Base-by-base conservation (phyloP, 495 filamentous ascomycete genomes). In the Talaromyces nanjingensis region DNA sequence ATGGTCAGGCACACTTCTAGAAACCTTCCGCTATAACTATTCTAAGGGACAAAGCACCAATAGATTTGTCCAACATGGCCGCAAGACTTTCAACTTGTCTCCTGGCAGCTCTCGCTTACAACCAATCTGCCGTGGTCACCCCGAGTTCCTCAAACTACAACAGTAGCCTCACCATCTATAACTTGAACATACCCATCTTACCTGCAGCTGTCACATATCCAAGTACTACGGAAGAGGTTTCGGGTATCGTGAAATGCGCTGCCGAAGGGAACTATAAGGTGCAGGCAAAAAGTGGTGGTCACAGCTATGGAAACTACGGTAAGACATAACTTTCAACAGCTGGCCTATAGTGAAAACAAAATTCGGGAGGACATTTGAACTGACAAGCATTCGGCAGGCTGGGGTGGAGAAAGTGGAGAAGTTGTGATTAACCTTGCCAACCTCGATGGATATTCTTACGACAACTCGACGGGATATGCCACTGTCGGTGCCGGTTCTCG, bases 211-310 rank as follows among this genome's bases (percentile, higher is more conserved):
- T 91, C 27, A 84, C 84, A 0, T 79, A 85, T 12, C 90, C 90
- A 0, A 68, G 77, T 12, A 83, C 78, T 0, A 67, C 81, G 2
- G 63, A 83, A 11, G 79, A 92, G 55, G 81, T 92, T 12, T 79
- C 85, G 1, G 76, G 70, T 24, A 78, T 86, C 3, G 78, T 91
- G 11, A 78, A 76, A 61, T 91, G 88, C 65, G 88, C 87, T 0
- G 74, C 70, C 0, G 66, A 71, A 3, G 73, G 79, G 61, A 75
- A 72, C 39, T 72, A 85, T 66, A 86, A 87, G 66, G 87, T 92
- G 22, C 88, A 90, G 65, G 78, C 89, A 9, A 84, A 81, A 66
- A 85, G 84, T 45, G 90, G 90, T 14, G 91, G 91, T 1, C 91
- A 92, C 69, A 90, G 86, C 14, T 91, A 88, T 74, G 86, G 78